Conservation (phyloP, 345 rosid genomes). For the Pseudoturritis turrita region DNA sequence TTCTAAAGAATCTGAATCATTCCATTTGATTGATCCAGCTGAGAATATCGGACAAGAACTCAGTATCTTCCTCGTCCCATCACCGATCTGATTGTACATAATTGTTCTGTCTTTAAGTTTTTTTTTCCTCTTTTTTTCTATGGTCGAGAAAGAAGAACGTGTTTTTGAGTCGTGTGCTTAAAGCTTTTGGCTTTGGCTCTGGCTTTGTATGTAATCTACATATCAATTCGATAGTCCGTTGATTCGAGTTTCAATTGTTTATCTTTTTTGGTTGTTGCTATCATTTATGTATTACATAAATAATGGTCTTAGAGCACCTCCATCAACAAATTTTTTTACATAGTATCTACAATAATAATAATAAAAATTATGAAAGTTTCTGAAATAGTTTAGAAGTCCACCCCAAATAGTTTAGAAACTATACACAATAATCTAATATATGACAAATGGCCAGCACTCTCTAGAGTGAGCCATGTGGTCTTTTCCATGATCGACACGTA, state of each 20-base stretch:
- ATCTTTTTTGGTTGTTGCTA: constrained; percentile 3
- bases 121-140: background rate
- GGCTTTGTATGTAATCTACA: constrained; percentile 25
- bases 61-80: constrained; percentile 57
- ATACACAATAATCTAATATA: too few species aligned
- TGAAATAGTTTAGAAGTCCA: too few species aligned
- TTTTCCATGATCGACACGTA: too few species aligned
- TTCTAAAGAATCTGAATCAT: constrained; percentile 53
- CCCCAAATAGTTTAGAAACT: too few species aligned
- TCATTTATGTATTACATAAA: background rate
- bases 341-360: too few species aligned
- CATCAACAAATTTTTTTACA: too few species aligned
- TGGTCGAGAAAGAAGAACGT: background rate
- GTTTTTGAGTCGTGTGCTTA: constrained; percentile 18
- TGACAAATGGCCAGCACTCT: too few species aligned
- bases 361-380: too few species aligned
- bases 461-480: too few species aligned
- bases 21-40: constrained; percentile 68
- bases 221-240: background rate
- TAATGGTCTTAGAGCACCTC: background rate
- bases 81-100: constrained; percentile 18
- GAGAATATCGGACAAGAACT: constrained; percentile 73
- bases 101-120: background rate
- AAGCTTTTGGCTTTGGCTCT: constrained; percentile 21
- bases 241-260: background rate